phyloP scores from a whole-genome alignment of 495 filamentous ascomycete genomes.

The Xylaria nigripes region DNA sequence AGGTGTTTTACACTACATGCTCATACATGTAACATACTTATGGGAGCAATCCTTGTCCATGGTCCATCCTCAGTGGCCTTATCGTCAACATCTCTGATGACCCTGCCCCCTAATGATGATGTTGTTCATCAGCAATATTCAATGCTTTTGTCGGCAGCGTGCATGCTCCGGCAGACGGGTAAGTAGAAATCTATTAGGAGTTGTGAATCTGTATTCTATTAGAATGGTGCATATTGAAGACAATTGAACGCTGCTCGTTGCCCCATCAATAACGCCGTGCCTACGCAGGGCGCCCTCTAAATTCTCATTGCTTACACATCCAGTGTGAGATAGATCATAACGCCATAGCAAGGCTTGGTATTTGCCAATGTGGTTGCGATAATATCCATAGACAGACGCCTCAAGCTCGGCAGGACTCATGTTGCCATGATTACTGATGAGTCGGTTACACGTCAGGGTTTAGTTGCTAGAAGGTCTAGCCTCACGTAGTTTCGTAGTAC shows the following conservation, averaged over 20 bases:
- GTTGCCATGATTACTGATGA: neutral
- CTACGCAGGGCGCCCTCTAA: neutral
- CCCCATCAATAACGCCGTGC: neutral
- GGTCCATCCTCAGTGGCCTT: neutral
- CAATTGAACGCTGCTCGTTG: neutral
- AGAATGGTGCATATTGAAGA: neutral
- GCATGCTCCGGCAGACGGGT: neutral
- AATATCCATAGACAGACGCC: neutral
- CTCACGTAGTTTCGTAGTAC: neutral
- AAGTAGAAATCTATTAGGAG: neutral
- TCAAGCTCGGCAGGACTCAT: neutral
- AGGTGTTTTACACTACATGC: neutral
- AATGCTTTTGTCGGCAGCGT: neutral
- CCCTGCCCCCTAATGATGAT: neutral
- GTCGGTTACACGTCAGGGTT: neutral
- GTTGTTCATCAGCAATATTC: no score
- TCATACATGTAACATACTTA: neutral
- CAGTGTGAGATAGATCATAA: neutral
- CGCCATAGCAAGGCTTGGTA: neutral
- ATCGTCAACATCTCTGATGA: neutral
- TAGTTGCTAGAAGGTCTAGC: neutral
- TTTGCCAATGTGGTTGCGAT: neutral
- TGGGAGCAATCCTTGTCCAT: neutral
- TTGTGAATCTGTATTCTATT: neutral
- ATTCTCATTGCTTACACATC: neutral